Evolutionary conservation across 2,329 filamentous ascomycete species (phyloP), one percentile per base, ranked within the genome.

Genomic region (Fusarium multiceps): DNA sequence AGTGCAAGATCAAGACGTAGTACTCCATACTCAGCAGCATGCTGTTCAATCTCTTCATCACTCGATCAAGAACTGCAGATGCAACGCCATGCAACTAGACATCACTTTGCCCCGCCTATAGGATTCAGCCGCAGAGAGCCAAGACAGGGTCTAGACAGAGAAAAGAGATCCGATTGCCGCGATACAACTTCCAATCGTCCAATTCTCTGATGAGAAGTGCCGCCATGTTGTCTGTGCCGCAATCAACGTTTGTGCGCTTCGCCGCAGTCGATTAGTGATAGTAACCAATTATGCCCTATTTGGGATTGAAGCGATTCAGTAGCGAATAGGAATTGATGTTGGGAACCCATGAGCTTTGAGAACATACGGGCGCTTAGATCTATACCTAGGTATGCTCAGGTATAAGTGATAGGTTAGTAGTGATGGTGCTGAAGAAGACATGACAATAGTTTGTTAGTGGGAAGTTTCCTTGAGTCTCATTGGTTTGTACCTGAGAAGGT

Each of bases 291-390:
- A 18, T 60, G 37, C 30, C 25, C 21, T 18, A 25, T 49, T 23
- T 18, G 21, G 43, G 23, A 49, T 42, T n/a, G 18, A 42, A 42
- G 43, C 40, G 28, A 46, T 14, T 32, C 43, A 48, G 43, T 49
- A 45, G 20, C 68, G 40, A 72, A 72, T 62, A 16, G 45, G 7
- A 20, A 16, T 14, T 5, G 23, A 18, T 14, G 28, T 40, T 27
- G 43, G 48, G 23, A 42, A 32, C 16, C 28, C 45, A 63, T 55
- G 56, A 46, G 28, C 12, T 7, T 21, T 41, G 51, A 9, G 42
- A 53, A 46, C 49, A 50, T 30, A 61, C 53, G 59, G 68, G 68
- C 68, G 68, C 68, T 71, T 71, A 71, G 37, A 27, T 55, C 48
- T 59, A 21, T 34, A 37, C 30, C 30, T 14, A 10, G 25, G 25